A percentile compares a stretch with the other conserved stretches of the same genome.
Evolutionary conservation across 1,284 basidiomycete genomes (phyloP).

Genomic region (Phenoliferia sp.): DNA sequence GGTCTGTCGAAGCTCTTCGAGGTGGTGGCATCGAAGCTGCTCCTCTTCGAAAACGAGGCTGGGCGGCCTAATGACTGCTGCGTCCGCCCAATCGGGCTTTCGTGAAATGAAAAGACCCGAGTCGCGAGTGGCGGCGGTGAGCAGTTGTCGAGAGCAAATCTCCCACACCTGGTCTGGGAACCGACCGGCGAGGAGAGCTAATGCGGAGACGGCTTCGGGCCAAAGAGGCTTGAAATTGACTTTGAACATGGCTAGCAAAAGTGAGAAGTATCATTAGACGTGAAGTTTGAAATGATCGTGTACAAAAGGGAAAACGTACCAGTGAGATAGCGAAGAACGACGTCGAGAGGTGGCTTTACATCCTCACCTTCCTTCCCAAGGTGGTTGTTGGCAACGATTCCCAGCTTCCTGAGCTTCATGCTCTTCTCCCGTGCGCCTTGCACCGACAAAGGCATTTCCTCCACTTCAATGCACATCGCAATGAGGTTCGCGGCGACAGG

Average conservation of each 20-base stretch:
- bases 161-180: conserved; percentile 69
- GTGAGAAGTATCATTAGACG: conserved; percentile 1
- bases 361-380: conserved; percentile 27
- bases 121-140: conserved; percentile 26
- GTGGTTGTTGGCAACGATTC: conserved; percentile 32
- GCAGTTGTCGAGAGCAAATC: conserved; percentile 49
- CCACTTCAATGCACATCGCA: conserved; percentile 33
- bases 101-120: conserved; percentile 23
- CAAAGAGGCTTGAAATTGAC: conserved; percentile 85
- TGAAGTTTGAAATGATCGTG: conserved; percentile 46
- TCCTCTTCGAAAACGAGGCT: conserved; percentile 37
- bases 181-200: conserved; percentile 56
- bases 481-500: conserved; percentile 30
- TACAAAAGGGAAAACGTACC: conserved; percentile 49
- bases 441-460: conserved; percentile 43
- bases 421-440: conserved; percentile 77
- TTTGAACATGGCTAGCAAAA: conserved; percentile 66
- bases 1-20: conserved; percentile 20
- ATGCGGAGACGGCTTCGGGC: conserved; percentile 66
- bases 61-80: background rate
- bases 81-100: conserved; percentile 27
- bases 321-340: conserved; percentile 42
- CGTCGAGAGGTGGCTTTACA: conserved; percentile 23
- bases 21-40: conserved; percentile 26
- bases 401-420: conserved; percentile 54